Base-by-base conservation (phyloP, 371 early-diverging fungal species). In the Mucor ambiguus region DNA sequence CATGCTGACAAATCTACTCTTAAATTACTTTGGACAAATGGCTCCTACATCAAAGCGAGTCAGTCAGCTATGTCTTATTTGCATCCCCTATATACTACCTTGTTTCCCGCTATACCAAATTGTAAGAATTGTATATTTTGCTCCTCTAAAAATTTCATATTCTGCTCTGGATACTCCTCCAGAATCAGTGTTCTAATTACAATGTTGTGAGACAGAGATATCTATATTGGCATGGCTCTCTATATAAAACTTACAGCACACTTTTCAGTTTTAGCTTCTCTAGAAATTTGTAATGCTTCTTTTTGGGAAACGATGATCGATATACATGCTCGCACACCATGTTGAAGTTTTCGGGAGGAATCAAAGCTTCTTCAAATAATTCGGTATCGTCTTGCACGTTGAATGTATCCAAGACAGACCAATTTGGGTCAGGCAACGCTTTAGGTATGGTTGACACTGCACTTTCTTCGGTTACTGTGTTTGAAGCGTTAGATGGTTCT, bases 61-160 rank as follows among this genome's bases (percentile, higher is more conserved):
- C 10, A 52, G 14, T 52, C 24, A 52, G 16, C 12, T 4, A 11
- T 26, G 28, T 28, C 4, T 1, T 22, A 28, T 8, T 6, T 24
- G 4, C 28, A 26, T 28, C 3, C 3, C 14, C 10, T 29, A 9
- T 32, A 1, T 3, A n/a, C 60, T 77, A 92, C 92, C 87, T 96
- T 97, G 77, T 96, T 96, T 7, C 98, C 98, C 12, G 98, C 92
- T 38, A 98, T 96, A 22, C 96, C 96, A 78, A 98, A 98, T 70
- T 96, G 97, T 67, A 93, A 89, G 41, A 97, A 85, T 10, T 75
- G 82, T 20, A 97, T 94, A 30, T 87, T 82, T 72, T 95, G 91
- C 62, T 95, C 92, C 59, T 92, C 85, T 60, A 97, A 73, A 78
- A 97, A 98, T 71, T 85, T 87, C 83, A 89, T 83, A 75, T 95